Percentiles rank a stretch among this genome's conserved stretches.
Conservation (phyloP, 2,329 filamentous ascomycete genomes). For the Reticulascus tulasneorum region DNA sequence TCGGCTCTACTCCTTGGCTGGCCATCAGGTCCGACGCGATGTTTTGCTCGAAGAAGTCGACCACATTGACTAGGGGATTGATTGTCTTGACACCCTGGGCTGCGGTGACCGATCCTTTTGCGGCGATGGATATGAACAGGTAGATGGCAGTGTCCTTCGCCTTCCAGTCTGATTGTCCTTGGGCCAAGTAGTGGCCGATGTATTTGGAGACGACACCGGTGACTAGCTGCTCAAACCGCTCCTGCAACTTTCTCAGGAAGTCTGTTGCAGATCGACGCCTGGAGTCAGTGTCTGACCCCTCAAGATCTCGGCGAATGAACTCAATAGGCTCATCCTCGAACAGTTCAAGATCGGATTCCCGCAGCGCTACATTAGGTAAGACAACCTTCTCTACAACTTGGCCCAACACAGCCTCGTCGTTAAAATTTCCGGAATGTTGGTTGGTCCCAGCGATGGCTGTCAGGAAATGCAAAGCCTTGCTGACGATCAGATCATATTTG, state of each 20-base stretch:
- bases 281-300: conserved; percentile 95
- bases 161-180: conserved; percentile 84
- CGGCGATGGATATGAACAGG: conserved; percentile 88
- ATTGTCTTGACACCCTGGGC: conserved; percentile 87
- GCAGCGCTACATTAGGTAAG: conserved; percentile 83
- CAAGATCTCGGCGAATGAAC: conserved; percentile 90
- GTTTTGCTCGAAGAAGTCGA: conserved; percentile 92
- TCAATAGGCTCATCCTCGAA: conserved; percentile 99
- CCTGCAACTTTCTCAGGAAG: conserved; percentile 83
- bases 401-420: conserved; percentile 71
- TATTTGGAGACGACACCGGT: conserved; percentile 85
- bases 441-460: conserved; percentile 79
- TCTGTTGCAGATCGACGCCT: conserved; percentile 88
- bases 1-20: conserved; percentile 67
- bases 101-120: conserved; percentile 82
- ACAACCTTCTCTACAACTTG: conserved; percentile 96
- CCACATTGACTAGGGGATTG: conserved; percentile 81
- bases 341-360: conserved; percentile 90
- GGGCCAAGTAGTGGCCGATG: conserved; percentile 79
- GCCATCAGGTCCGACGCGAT: conserved; percentile 83
- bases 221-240: conserved; percentile 81
- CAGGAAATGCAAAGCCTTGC: conserved; percentile 90
- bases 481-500: conserved; percentile 92
- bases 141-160: conserved; percentile 98
- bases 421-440: conserved; percentile 80